phyloP scores from a whole-genome alignment of 2,329 filamentous ascomycete species.

The Colletotrichum tofieldiae region DNA sequence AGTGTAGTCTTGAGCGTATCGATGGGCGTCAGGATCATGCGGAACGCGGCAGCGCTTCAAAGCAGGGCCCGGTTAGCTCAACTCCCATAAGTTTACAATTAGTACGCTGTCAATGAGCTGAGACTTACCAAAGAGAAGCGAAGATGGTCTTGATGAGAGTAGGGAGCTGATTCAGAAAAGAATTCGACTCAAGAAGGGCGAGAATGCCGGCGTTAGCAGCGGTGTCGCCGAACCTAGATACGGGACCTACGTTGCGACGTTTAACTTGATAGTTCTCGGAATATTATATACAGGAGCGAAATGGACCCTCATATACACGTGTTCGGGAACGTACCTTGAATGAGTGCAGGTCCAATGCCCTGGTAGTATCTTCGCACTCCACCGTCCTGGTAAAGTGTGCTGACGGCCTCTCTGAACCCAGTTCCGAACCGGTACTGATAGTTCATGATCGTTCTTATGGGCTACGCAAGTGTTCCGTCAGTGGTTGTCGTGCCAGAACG shows the following conservation, averaged over 20 bases:
- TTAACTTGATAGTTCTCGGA: not conserved
- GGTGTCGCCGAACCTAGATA: slow-evolving; percentile 64
- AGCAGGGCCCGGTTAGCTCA: not conserved
- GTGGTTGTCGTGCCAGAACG: not conserved
- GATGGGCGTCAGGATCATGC: slow-evolving; percentile 64
- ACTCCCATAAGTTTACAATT: rapidly evolving
- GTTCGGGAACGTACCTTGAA: slow-evolving; percentile 55
- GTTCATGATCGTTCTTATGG: slow-evolving; percentile 66
- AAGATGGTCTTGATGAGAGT: slow-evolving; percentile 62
- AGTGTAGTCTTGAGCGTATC: slow-evolving; percentile 67
- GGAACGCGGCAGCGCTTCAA: slow-evolving; percentile 60
- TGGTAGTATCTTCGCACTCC: slow-evolving; percentile 62
- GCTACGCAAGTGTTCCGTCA: slow-evolving; percentile 48
- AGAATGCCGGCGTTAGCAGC: slow-evolving; percentile 67
- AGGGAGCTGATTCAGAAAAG: slow-evolving; percentile 60
- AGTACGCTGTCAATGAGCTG: rapidly evolving
- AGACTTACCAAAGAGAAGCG: slow-evolving; percentile 59
- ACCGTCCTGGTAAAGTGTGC: slow-evolving; percentile 59
- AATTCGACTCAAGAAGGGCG: slow-evolving; percentile 62
- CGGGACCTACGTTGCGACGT: slow-evolving; percentile 52
- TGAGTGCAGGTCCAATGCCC: slow-evolving; percentile 60
- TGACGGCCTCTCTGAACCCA: slow-evolving; percentile 56
- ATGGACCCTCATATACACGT: not conserved
- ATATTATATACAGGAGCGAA: rapidly evolving
- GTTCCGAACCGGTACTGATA: slow-evolving; percentile 65